Evolutionary conservation across 495 filamentous ascomycete genomes (phyloP), one percentile per base, ranked within the genome.

Genomic region (Pseudomonodictys pantanalensis): DNA sequence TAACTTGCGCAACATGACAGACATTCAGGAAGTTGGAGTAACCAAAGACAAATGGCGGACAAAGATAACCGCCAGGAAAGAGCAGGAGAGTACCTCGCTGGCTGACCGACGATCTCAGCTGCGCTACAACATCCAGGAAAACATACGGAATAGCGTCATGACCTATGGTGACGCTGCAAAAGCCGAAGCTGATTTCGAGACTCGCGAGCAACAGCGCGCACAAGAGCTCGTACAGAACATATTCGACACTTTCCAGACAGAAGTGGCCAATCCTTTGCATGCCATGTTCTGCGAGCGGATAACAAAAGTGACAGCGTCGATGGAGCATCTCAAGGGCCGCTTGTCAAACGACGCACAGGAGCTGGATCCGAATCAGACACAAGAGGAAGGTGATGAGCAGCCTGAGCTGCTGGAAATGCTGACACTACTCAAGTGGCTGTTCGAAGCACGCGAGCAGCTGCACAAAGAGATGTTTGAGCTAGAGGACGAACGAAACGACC

Each of bases 391-490:
- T 52, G 92, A 97, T 66, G 92, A 96, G 69, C 88, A 92, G 68
- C 91, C 93, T 0, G 95, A 97, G 74, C 78, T 97, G 0, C 78
- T 97, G 1, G 93, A 98, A 73, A 93, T 93, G 61, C 79, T 98
- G 3, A 97, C 93, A 0, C 83, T 95, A 24, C 78, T 97, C 9
- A 98, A 98, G 68, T 98, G 93, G 93, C 86, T 97, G 25, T 97
- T 96, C 66, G 93, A 98, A 67, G 88, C 88, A 5, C 85, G 92
- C 5, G 95, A 98, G 71, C 79, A 83, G 52, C 81, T 97, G 4
- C 86, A 97, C 69, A 82, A 85, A 4, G 87, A 90, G 62, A 75
- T 89, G n/a, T 92, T 88, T 68, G 88, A 93, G 33, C 76, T 98
- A 1, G 80, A 95, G 6, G 83, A 82, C 23, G 87, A 89, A 62